Evolutionary conservation across 2,329 filamentous ascomycete genomes (phyloP).

Genomic region (Scopulariopsis brevicaulis): DNA sequence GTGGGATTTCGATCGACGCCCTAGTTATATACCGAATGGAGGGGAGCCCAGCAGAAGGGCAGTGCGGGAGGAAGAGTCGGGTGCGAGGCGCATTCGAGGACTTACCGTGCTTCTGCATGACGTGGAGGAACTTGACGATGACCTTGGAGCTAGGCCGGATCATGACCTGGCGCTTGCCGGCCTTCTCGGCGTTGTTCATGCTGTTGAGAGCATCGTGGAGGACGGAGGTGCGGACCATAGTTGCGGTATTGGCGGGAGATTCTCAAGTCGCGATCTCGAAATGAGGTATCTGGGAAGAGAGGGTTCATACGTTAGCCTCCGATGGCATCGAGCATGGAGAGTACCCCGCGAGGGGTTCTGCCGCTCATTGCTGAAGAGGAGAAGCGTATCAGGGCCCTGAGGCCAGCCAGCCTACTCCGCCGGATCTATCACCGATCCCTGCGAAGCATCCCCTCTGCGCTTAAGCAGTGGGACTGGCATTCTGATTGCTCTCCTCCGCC

Average conservation of each 20-base stretch:
- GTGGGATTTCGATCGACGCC: constrained; percentile 71
- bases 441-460: too few relatives aligned
- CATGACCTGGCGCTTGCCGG: constrained; percentile 97
- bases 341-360: constrained; percentile 64
- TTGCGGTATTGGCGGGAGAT: constrained; percentile 62
- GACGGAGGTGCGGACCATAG: constrained; percentile 98
- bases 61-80: too few relatives aligned
- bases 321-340: constrained; percentile 54
- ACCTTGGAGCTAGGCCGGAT: constrained; percentile 99
- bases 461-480: constrained; percentile 14
- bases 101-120: constrained; percentile 99
- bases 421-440: too few relatives aligned
- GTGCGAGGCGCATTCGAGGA: neutral
- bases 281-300: constrained; percentile 51
- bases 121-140: constrained; percentile 97
- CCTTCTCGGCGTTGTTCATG: constrained; percentile 99
- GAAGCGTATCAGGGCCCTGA: constrained; percentile 41
- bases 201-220: constrained; percentile 98
- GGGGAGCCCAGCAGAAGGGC: neutral
- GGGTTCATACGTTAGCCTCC: constrained; percentile 46
- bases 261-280: constrained; percentile 59
- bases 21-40: constrained; percentile 99
- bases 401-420: neutral
- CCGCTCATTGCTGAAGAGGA: constrained; percentile 55
- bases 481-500: constrained; percentile 53